Base-by-base conservation (phyloP, 2,329 filamentous ascomycete genomes). In the Zasmidium angulare region DNA sequence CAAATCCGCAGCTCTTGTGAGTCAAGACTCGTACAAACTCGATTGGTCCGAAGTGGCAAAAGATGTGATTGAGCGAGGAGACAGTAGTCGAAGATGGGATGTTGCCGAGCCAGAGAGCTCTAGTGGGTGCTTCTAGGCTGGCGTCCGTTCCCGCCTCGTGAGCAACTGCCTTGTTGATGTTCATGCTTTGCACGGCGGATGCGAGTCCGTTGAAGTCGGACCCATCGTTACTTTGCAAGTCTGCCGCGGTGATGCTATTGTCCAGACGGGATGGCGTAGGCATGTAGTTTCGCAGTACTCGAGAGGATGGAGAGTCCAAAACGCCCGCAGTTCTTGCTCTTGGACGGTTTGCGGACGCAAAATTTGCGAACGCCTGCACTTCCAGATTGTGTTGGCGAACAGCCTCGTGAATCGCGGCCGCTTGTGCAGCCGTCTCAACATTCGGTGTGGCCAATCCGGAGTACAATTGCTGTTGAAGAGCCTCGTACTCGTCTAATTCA, bases 1-100 rank as follows among this genome's bases (percentile, higher is more conserved):
- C 93, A 69, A 99, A 99, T 2, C 93, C 95, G 73, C 95, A 99
- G 77, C 96, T 98, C 82, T 99, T 99, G 81, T 99, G 92, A 0
- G 95, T 98, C 62, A 99, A 82, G 3, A 99, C 95, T 64, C 95
- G 86, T 24, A 91, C 93, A 2, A 93, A 97, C 66, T 95, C 84
- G 63, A 99, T 96, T 2, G 89, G 84, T 10, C 95, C 95, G 67
- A 95, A 96, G n/a, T 88, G 84, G 74, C 91, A 90, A 79, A 99
- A 99, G 78, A 98, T 96, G 65, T 96, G 92, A 58, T 91, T 91
- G 61, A 99, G 79, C 0, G 95, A 98, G 1, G 93, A 96, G 11
- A 95, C 93, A 0, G 95, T 99, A 1, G 95, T 99, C 1, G 95
- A 98, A 3, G 93, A 93, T 12, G 95, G 95, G 60, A 99, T 97